Base-by-base conservation (phyloP, 202 grass and related monocot species). In the Eragrostis tef region DNA sequence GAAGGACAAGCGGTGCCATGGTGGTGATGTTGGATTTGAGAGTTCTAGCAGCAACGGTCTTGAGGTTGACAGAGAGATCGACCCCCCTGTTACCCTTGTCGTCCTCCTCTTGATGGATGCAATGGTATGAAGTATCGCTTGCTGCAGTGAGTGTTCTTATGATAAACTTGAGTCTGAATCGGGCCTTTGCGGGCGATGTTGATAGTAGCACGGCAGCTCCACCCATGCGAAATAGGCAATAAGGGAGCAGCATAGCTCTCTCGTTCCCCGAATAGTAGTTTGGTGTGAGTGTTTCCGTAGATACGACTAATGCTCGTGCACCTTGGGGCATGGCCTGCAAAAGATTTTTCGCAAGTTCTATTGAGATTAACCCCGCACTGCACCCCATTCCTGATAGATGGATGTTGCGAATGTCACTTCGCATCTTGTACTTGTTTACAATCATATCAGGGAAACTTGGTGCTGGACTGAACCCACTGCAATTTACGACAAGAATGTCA, bases 361-460 rank as follows among this genome's bases (percentile, higher is more conserved):
- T 51, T 14, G 91, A 86, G 71, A 93, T 67, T 21, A 93, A 61
- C 24, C 91, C 91, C 0, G 91, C 91, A 24, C 88, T 93, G 59
- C 91, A 93, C 9, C 91, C 91, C 91, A 93, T 93, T 1, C 91
- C 91, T 6, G 91, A 93, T 10, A 93, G 62, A 78, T 90, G 85
- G 36, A 90, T 73, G 59, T 69, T 86, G 39, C 50, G 83, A 45
- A 87, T 62, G 75, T 94, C 86, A 66, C 86, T 88, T 12, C 80
- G 76, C n/a, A 94, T 65, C 26, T 86, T 88, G 66, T 94, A 94
- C 75, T 82, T 90, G 75, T 88, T 88, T 4, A 86, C 51, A 24
- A 94, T 86, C 91, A 94, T 94, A 5, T 89, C 91, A 0, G 88
- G 77, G 20, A 94, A 73, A 11, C 83, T 79, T 22, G 91, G 91